phyloP scores from a whole-genome alignment of 371 early-diverging fungal genomes.

The Parasitella parasitica region DNA sequence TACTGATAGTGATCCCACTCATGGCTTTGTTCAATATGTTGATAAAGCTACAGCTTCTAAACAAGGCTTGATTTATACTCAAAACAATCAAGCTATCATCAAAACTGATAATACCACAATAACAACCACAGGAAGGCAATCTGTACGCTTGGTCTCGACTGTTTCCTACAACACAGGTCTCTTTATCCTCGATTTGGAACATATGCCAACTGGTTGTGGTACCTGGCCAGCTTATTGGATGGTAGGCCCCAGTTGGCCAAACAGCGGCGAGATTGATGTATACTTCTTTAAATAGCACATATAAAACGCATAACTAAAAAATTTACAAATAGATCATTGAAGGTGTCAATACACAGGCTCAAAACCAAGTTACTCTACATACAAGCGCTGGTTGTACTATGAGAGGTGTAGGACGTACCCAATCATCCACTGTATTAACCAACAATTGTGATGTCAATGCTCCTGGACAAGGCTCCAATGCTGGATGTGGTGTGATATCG shows the following conservation, averaged over 20 bases:
- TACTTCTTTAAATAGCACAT: no score
- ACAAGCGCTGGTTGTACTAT: slow-evolving; percentile 22
- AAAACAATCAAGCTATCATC: slow-evolving; percentile 10
- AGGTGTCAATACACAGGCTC: slow-evolving; percentile 28
- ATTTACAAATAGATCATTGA: slow-evolving; percentile 41
- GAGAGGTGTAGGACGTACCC: not conserved
- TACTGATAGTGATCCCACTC: slow-evolving; percentile 42
- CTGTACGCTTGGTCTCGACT: slow-evolving; percentile 28
- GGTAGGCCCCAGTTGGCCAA: slow-evolving; percentile 35
- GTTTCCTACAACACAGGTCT: slow-evolving; percentile 19
- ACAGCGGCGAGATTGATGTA: slow-evolving; percentile 38
- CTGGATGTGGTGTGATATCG: slow-evolving; percentile 25
- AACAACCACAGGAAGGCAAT: slow-evolving; percentile 21
- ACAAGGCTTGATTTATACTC: slow-evolving; percentile 2
- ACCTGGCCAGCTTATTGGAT: slow-evolving; percentile 45
- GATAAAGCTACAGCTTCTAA: slow-evolving; percentile 23
- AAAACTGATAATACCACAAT: slow-evolving; percentile 19
- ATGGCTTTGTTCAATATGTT: slow-evolving; percentile 48
- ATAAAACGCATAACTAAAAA: no score
- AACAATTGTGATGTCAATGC: slow-evolving; percentile 17
- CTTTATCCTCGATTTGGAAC: slow-evolving; percentile 32
- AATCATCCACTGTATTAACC: not conserved
- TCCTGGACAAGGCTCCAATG: slow-evolving; percentile 18
- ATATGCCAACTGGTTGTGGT: slow-evolving; percentile 46
- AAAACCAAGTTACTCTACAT: slow-evolving; percentile 22